Percentiles rank a stretch among this genome's conserved stretches.
phyloP scores from a whole-genome alignment of 306 rosid species.

The Albizia julibrissin region DNA sequence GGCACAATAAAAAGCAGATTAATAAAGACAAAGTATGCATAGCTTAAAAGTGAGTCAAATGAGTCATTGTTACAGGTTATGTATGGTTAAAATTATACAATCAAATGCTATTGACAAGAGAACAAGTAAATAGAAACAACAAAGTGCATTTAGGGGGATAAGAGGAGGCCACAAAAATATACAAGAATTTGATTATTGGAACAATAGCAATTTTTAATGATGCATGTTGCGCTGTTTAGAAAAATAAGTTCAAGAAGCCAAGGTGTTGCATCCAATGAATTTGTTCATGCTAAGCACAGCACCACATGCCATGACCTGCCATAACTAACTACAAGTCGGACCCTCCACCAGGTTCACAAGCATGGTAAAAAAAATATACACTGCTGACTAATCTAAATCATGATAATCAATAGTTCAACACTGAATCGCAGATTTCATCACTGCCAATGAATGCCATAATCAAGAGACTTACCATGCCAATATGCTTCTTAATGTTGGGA shows the following conservation, averaged over 20 bases:
- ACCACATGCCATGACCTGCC: too few relatives aligned
- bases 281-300: neutral
- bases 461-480: conserved; percentile 82
- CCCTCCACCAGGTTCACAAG: too few relatives aligned
- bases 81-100: conserved; percentile 3
- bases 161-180: neutral
- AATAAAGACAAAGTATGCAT: neutral
- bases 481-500: conserved; percentile 95
- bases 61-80: conserved; percentile 17
- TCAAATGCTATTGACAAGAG: conserved; percentile 11
- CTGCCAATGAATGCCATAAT: conserved; percentile 12
- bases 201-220: neutral
- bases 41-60: conserved; percentile 13
- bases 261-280: neutral
- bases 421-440: too few relatives aligned
- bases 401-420: too few relatives aligned
- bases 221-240: neutral
- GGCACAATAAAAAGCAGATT: conserved; percentile 13
- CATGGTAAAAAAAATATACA: too few relatives aligned
- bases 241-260: neutral
- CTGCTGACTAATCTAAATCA: too few relatives aligned
- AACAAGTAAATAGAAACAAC: conserved; percentile 2
- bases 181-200: neutral
- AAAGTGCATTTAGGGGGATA: neutral
- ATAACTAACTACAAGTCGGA: too few relatives aligned